Evolutionary conservation across 1,284 basidiomycete genomes (phyloP).

Genomic region (Salmacisia buchloeana): DNA sequence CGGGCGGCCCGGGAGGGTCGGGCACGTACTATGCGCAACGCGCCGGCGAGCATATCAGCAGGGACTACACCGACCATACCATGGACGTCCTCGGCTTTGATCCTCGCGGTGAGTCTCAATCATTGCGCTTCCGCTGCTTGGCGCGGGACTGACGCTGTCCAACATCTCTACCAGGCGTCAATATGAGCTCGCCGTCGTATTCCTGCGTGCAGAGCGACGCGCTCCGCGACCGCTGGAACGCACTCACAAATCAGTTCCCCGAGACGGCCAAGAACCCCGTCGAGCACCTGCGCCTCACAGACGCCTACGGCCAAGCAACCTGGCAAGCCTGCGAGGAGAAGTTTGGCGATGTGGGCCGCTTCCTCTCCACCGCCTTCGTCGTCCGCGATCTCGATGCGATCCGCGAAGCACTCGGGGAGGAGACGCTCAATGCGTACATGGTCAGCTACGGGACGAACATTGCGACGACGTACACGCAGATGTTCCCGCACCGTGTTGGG

Average conservation of each 20-base stretch:
- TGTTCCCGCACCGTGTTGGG: slow-evolving; percentile 23
- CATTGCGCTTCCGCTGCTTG: background rate
- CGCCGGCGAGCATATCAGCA: slow-evolving; percentile 6
- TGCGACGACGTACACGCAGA: slow-evolving; percentile 23
- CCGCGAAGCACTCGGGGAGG: slow-evolving; percentile 20
- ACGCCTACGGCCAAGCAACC: slow-evolving; percentile 14
- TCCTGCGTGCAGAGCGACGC: slow-evolving; percentile 24
- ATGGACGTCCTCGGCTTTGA: slow-evolving; percentile 27
- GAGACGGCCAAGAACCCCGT: background rate
- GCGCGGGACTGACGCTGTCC: background rate
- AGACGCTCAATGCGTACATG: slow-evolving; percentile 19
- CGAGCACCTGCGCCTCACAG: background rate
- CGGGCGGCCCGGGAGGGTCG: slow-evolving; percentile 26
- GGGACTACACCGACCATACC: slow-evolving; percentile 15
- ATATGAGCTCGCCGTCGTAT: slow-evolving; percentile 17
- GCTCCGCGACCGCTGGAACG: slow-evolving; percentile 24
- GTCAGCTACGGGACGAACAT: slow-evolving; percentile 27
- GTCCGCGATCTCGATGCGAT: slow-evolving; percentile 23
- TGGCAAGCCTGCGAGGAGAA: slow-evolving; percentile 17
- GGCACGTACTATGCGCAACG: slow-evolving; percentile 19
- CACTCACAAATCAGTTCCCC: slow-evolving; percentile 11
- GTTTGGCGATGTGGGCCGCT: slow-evolving; percentile 15
- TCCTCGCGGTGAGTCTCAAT: slow-evolving; percentile 12
- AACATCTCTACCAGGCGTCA: slow-evolving; percentile 17
- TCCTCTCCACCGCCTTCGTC: slow-evolving; percentile 26